Percentiles rank a stretch among this genome's conserved stretches.
Evolutionary conservation across 1,139 yeast species (phyloP).

Genomic region (Suhomyces kunorum): DNA sequence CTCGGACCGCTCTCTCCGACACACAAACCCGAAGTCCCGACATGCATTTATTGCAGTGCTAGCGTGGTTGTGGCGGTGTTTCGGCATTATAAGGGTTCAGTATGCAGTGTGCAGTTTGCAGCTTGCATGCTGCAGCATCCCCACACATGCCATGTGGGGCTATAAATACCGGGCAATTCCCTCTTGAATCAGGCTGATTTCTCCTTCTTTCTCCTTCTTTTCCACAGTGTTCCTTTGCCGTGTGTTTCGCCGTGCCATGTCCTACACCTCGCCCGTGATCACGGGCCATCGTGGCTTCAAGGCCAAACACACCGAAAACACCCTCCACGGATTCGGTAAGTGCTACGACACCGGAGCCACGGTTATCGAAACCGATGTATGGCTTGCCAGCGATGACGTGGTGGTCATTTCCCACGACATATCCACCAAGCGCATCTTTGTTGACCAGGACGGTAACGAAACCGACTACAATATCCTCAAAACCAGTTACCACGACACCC

Average conservation of each 20-base stretch:
- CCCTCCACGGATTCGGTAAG: conserved; percentile 67
- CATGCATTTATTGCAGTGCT: too few relatives aligned
- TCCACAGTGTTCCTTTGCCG: not conserved
- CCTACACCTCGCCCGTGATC: conserved; percentile 31
- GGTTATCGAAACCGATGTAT: conserved; percentile 82
- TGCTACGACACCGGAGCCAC: conserved; percentile 72
- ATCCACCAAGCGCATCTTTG: conserved; percentile 61
- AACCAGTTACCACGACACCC: conserved; percentile 37
- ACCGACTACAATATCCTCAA: conserved; percentile 43
- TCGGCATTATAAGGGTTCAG: too few relatives aligned
- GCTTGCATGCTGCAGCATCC: too few relatives aligned
- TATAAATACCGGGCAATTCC: too few relatives aligned
- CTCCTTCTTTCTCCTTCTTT: not conserved
- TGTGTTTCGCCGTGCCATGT: too few relatives aligned
- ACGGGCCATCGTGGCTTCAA: conserved; percentile 57
- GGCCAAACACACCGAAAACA: conserved; percentile 74
- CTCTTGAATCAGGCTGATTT: too few relatives aligned
- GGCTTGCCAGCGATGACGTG: conserved; percentile 70
- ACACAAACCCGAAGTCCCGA: too few relatives aligned
- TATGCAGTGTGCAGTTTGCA: too few relatives aligned
- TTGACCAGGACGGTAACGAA: conserved; percentile 42
- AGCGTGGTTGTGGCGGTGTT: too few relatives aligned
- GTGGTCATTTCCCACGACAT: conserved; percentile 78
- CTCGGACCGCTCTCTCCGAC: too few relatives aligned
- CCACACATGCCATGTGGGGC: not conserved